phyloP scores from a whole-genome alignment of 164 flowering plant genomes.

The Kingdonia uniflora region DNA sequence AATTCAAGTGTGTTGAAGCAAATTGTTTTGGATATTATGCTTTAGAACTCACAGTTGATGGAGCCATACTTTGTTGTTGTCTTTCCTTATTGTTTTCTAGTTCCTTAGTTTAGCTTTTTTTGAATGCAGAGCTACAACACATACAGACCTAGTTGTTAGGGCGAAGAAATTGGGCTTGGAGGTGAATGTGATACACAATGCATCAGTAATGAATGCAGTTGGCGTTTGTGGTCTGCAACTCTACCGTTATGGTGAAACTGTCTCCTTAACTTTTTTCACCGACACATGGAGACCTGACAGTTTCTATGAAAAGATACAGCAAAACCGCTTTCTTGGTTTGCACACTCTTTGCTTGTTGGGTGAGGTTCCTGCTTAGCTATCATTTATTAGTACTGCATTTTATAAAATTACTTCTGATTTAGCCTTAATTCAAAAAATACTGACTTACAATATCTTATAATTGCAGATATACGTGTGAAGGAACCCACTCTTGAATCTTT shows the following conservation, averaged over 20 bases:
- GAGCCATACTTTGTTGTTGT: background rate
- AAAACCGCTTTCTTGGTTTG: slow-evolving; percentile 58
- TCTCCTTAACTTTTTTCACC: slow-evolving; percentile 88
- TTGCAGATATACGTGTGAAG: slow-evolving; percentile 84
- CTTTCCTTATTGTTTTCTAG: background rate
- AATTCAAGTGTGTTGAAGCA: background rate
- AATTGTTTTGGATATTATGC: background rate
- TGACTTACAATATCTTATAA: background rate
- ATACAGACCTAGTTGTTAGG: slow-evolving; percentile 82
- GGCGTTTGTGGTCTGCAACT: slow-evolving; percentile 94
- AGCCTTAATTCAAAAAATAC: background rate
- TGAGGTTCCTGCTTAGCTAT: slow-evolving; percentile 13
- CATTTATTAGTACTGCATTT: background rate
- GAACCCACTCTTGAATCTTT: slow-evolving; percentile 84
- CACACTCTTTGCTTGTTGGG: slow-evolving; percentile 95
- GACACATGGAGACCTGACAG: slow-evolving; percentile 92
- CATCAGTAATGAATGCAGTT: slow-evolving; percentile 91
- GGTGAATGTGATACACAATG: slow-evolving; percentile 80
- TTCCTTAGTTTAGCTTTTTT: slow-evolving; percentile 1
- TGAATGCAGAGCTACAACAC: slow-evolving; percentile 78
- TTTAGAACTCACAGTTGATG: background rate
- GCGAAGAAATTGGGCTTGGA: slow-evolving; percentile 72
- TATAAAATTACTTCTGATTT: background rate
- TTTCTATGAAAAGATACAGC: slow-evolving; percentile 79
- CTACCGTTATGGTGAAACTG: slow-evolving; percentile 90